Conservation (phyloP, 495 filamentous ascomycete species). For the Penicillium nucicola region DNA sequence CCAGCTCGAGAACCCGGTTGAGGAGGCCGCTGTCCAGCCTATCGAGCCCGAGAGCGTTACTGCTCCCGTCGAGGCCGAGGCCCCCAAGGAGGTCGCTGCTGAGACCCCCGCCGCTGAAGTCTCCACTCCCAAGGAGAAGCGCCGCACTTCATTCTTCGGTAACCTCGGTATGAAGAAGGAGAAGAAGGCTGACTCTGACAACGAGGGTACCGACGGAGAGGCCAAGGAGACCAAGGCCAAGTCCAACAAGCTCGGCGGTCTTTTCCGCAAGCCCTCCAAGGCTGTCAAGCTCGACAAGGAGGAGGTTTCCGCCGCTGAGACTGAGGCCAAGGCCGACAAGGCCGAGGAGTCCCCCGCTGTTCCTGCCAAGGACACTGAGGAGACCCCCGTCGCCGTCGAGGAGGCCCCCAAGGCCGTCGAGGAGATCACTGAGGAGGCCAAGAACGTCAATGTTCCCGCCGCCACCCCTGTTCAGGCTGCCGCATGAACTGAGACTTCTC, state of each 20-base stretch:
- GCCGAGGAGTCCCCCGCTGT: conserved; percentile 25
- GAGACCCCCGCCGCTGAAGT: conserved; percentile 33
- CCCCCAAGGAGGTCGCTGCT: conserved; percentile 35
- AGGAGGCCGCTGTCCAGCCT: conserved; percentile 40
- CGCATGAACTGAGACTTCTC: conserved; percentile 37
- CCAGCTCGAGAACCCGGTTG: conserved; percentile 50
- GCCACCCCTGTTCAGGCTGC: conserved; percentile 48
- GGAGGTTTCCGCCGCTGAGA: conserved; percentile 28
- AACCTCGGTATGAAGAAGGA: conserved; percentile 50
- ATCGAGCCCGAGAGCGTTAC: conserved; percentile 44
- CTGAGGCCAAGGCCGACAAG: conserved; percentile 34
- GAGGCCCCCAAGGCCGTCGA: conserved; percentile 31
- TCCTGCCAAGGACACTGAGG: conserved; percentile 31
- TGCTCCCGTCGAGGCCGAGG: conserved; percentile 39
- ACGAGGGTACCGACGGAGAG: conserved; percentile 47
- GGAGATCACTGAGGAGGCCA: conserved; percentile 26
- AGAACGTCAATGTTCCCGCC: conserved; percentile 33
- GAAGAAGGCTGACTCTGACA: conserved; percentile 51
- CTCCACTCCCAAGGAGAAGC: conserved; percentile 46
- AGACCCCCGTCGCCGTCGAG: conserved; percentile 23
- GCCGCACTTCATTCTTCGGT: conserved; percentile 55
- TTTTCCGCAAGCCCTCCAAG: conserved; percentile 58
- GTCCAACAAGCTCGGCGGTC: conserved; percentile 50
- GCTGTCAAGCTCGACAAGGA: conserved; percentile 47
- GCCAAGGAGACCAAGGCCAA: conserved; percentile 46